Evolutionary conservation across 169 alveolate species (phyloP).

Genomic region (Plasmodium blacklocki): DNA sequence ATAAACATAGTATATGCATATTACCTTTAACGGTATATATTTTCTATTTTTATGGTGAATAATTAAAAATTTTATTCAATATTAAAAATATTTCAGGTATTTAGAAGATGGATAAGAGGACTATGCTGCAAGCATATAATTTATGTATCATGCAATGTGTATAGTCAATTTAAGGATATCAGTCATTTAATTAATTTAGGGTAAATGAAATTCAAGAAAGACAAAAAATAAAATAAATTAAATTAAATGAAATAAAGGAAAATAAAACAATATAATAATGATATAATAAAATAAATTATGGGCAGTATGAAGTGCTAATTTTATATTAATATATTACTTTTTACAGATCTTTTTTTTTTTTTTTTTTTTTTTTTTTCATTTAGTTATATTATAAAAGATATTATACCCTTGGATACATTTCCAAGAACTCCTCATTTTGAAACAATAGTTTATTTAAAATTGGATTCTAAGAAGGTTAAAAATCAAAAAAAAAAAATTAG

Average conservation of each 20-base stretch:
- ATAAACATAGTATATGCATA: background rate
- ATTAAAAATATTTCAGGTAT: constrained; percentile 21
- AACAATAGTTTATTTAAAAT: constrained; percentile 42
- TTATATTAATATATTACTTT: background rate
- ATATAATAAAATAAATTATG: no score
- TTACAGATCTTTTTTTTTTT: constrained; percentile 1
- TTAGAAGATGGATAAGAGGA: constrained; percentile 76
- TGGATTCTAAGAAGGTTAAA: constrained; percentile 48
- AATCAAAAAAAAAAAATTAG: background rate
- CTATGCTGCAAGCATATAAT: constrained; percentile 44
- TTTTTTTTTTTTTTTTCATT: constrained; percentile 7
- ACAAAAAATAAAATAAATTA: background rate
- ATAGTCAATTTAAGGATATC: constrained; percentile 63
- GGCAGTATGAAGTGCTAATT: no score
- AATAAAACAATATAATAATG: background rate
- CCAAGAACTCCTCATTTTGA: constrained; percentile 76
- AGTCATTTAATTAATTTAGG: constrained; percentile 66
- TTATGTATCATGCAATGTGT: constrained; percentile 65
- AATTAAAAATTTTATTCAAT: no score
- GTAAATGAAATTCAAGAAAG: constrained; percentile 2
- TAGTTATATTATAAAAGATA: constrained; percentile 59
- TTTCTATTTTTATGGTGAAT: background rate
- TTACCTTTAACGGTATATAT: no score
- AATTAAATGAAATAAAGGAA: background rate
- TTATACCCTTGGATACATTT: constrained; percentile 71